Base-by-base conservation (phyloP, 2,329 filamentous ascomycete genomes). In the Ophiocordyceps camponoti-floridani region DNA sequence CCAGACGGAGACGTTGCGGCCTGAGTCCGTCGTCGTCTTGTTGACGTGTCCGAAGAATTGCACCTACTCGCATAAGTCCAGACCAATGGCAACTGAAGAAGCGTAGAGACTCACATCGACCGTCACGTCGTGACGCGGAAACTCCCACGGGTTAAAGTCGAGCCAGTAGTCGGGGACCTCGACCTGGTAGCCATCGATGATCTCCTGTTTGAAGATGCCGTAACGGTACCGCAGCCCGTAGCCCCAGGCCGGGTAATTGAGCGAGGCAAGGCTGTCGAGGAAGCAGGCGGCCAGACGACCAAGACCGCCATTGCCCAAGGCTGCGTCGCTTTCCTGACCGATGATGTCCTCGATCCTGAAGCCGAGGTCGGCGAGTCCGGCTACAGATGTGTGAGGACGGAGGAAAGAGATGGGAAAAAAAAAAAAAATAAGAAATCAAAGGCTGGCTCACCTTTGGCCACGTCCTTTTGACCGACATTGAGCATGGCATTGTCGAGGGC, bases 91-190 rank as follows among this genome's bases (percentile, higher is more conserved):
- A n/a, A n/a, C n/a, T n/a, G 11, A 11, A 30, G 27, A 11, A 30
- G 27, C 5, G 27, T 6, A 30, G 11, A 30, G 27, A 28, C 74
- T 65, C 56, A 79, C 75, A 63, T 96, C 85, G 23, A 98, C 88
- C 2, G 83, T 88, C 49, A 98, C 84, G 59, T 98, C 91, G 61
- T 95, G 86, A 52, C 91, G 76, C 40, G 88, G 87, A 57, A 96
- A 98, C 61, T 98, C 91, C 91, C 91, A 98, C 1, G 91, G 91
- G 64, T 98, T 98, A 65, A 96, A 95, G 61, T 96, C 91, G 45
- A 98, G 77, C 91, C 91, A 98, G 66, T 98, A 96, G 62, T 98
- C 91, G 18, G 91, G 91, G 47, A 96, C 84, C 59, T 98, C 91
- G 51, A 98, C 87, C 64, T 98, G 91, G 61, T 95, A 98, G 47